These are phyloP conservation scores for Penicillium sp. DNA, from an alignment of 2,329 filamentous ascomycete species.

Conservation along the genomic window DNA sequence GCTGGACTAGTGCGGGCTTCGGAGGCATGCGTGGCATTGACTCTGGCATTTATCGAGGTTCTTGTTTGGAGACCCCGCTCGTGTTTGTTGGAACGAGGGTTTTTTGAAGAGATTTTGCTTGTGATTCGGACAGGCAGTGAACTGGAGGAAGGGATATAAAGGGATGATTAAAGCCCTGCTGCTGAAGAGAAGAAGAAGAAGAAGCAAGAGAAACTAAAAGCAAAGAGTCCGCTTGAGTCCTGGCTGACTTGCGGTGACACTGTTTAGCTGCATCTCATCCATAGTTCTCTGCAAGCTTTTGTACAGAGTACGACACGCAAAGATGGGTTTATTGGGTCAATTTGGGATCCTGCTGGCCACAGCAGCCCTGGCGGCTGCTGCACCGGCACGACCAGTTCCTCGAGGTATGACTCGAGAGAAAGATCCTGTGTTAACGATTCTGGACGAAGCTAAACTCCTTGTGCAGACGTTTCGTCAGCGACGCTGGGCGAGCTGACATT, in stretches of 20 bases:
- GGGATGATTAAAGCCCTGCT: not conserved
- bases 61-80: not conserved
- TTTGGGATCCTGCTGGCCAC: conserved; percentile 15
- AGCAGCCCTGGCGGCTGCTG: conserved; percentile 20
- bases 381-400: conserved; percentile 20
- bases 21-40: not conserved
- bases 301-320: not conserved
- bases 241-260: not conserved
- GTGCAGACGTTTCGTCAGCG: conserved; percentile 42
- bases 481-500: conserved; percentile 47
- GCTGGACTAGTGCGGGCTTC: not conserved
- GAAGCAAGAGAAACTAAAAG: not conserved
- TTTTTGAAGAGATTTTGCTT: not conserved
- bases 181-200: not conserved
- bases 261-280: not conserved
- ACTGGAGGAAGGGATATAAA: not conserved
- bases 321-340: conserved; percentile 8
- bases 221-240: not conserved
- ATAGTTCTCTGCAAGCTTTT: not conserved
- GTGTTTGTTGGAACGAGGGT: not conserved
- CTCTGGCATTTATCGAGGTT: not conserved
- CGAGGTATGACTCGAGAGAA: conserved; percentile 23
- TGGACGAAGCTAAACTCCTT: not conserved
- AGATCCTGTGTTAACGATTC: not conserved
- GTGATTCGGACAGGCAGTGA: not conserved